Percentiles rank a stretch among this genome's conserved stretches.
Evolutionary conservation across 2,329 filamentous ascomycete genomes (phyloP).

Genomic region (Colletotrichum plurivorum): DNA sequence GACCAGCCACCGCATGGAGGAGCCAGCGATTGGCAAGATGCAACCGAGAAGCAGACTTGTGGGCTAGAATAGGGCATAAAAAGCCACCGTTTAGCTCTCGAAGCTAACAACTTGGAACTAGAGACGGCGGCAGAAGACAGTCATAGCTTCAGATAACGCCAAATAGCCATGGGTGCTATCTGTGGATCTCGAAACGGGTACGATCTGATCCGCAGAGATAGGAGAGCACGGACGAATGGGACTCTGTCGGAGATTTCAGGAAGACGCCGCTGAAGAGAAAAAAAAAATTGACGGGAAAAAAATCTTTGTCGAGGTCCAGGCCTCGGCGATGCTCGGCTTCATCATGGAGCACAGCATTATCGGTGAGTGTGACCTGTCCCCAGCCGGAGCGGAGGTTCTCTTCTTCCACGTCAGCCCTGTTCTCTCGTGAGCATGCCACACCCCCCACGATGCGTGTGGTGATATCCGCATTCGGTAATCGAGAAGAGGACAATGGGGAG

Average conservation of each 20-base stretch:
- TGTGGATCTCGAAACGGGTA: constrained; percentile 35
- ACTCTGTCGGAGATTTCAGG: constrained; percentile 17
- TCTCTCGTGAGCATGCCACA: constrained; percentile 14
- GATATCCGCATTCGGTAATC: constrained; percentile 3
- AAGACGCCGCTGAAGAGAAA: constrained; percentile 25
- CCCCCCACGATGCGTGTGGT: constrained; percentile 6
- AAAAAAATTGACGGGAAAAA: constrained; percentile 31
- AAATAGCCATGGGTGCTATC: constrained; percentile 28
- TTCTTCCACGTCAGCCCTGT: constrained; percentile 7
- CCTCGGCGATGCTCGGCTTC: constrained; percentile 37
- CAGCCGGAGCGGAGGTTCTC: constrained; percentile 30
- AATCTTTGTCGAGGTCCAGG: constrained; percentile 2
- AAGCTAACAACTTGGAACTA: constrained; percentile 8
- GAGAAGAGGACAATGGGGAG: neutral
- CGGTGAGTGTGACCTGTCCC: constrained; percentile 26
- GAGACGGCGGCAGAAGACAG: constrained; percentile 8
- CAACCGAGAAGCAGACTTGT: neutral
- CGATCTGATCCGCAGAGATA: constrained; percentile 40
- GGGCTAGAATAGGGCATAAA: constrained; percentile 1
- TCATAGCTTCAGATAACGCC: constrained; percentile 36
- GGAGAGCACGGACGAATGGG: constrained; percentile 32
- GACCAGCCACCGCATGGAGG: constrained; percentile 8
- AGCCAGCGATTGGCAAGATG: constrained; percentile 8
- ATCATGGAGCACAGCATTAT: constrained; percentile 30
- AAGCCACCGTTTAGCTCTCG: neutral